Percentiles rank a stretch among this genome's conserved stretches.
phyloP scores from a whole-genome alignment of 768 basidiomycete genomes.

The Termitomyces sp. region DNA sequence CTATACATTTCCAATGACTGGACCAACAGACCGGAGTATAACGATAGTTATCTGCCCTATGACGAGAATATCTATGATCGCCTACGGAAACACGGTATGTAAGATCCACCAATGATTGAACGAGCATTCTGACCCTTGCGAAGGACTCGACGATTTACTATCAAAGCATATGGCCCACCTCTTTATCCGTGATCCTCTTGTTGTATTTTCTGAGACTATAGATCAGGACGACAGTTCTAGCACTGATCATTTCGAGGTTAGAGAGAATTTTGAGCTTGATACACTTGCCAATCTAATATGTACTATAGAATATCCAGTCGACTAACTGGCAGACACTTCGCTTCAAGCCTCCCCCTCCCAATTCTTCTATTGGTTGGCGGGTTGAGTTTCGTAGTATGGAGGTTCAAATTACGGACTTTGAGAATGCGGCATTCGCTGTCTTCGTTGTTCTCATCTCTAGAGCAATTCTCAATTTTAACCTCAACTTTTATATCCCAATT shows the following conservation, averaged over 20 bases:
- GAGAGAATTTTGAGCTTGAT: conserved; percentile 5
- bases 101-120: neutral
- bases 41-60: conserved; percentile 80
- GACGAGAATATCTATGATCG: conserved; percentile 72
- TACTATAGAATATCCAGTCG: conserved; percentile 87
- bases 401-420: conserved; percentile 97
- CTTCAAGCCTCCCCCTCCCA: conserved; percentile 96
- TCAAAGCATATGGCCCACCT: conserved; percentile 92
- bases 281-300: neutral
- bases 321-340: conserved; percentile 99
- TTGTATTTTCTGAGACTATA: conserved; percentile 91
- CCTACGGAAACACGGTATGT: conserved; percentile 71
- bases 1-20: conserved; percentile 86
- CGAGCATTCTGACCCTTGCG: neutral
- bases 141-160: conserved; percentile 83
- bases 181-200: conserved; percentile 96
- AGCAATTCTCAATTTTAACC: conserved; percentile 85
- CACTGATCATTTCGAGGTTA: conserved; percentile 94
- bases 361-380: conserved; percentile 93
- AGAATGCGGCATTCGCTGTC: conserved; percentile 95
- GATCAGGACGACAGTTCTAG: conserved; percentile 86
- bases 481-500: conserved; percentile 96
- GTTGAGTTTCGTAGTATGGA: conserved; percentile 99
- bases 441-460: conserved; percentile 94
- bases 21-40: conserved; percentile 91